Conservation (phyloP, 192 early-diverging fungal species). For the Coemansia sp. region DNA sequence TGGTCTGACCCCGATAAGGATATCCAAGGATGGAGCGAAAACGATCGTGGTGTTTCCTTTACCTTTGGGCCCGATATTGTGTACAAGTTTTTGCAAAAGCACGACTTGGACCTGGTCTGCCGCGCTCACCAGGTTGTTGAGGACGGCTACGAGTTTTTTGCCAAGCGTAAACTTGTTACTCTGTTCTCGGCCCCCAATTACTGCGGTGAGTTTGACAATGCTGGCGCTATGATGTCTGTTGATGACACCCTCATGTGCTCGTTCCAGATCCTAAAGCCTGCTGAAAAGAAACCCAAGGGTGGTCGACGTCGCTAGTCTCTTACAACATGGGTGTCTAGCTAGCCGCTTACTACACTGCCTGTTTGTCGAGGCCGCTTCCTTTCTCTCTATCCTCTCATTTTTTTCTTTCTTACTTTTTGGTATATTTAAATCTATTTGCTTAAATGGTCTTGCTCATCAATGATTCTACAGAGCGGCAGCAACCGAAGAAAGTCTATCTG, state of each 20-base stretch:
- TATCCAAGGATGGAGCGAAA: constrained; percentile 90
- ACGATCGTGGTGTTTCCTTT: constrained; percentile 94
- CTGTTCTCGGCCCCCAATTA: constrained; percentile 96
- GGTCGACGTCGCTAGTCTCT: constrained; percentile 35
- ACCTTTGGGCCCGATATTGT: constrained; percentile 87
- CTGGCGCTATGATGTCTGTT: constrained; percentile 89
- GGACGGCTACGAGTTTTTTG: constrained; percentile 98
- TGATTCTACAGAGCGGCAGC: too few species aligned
- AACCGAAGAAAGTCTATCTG: too few species aligned
- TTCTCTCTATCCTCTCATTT: not conserved
- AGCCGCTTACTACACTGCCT: not conserved
- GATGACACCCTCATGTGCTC: constrained; percentile 88
- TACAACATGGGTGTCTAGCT: not conserved
- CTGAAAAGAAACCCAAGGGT: constrained; percentile 63
- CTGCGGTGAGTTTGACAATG: constrained; percentile 94
- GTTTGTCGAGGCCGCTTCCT: not conserved
- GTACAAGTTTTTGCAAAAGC: constrained; percentile 74
- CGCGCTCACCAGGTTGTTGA: constrained; percentile 96
- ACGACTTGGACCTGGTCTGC: constrained; percentile 90
- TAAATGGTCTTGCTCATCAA: not conserved
- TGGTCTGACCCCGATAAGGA: constrained; percentile 99
- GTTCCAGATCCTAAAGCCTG: constrained; percentile 86
- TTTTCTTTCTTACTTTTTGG: not conserved
- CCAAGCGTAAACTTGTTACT: constrained; percentile 84
- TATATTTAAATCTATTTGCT: not conserved